Percentiles rank a stretch among this genome's conserved stretches.
Conservation (phyloP, 371 early-diverging fungal species). For the Mucor saturninus region DNA sequence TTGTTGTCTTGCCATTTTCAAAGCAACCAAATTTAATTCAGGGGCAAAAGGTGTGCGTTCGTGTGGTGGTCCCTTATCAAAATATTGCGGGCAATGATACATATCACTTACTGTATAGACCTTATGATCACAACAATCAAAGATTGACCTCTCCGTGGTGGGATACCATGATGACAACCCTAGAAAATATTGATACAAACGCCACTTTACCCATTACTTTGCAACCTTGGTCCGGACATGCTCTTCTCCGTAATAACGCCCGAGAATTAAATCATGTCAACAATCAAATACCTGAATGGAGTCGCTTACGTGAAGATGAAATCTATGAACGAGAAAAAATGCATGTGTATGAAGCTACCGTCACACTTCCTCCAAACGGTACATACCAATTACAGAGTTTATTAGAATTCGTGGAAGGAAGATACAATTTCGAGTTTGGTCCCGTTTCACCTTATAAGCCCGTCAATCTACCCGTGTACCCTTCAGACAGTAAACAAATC, state of each 20-base stretch:
- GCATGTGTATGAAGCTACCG: constrained; percentile 56
- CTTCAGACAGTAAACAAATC: constrained; percentile 8
- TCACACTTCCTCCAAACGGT: constrained; percentile 34
- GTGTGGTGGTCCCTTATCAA: constrained; percentile 30
- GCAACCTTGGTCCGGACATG: constrained; percentile 42
- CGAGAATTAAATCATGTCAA: constrained; percentile 15
- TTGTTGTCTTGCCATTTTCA: constrained; percentile 26
- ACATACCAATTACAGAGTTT: constrained; percentile 34
- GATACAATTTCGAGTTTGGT: constrained; percentile 55
- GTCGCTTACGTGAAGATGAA: constrained; percentile 19
- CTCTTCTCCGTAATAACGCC: constrained; percentile 21
- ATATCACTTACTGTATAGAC: constrained; percentile 29
- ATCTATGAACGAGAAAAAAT: constrained; percentile 33
- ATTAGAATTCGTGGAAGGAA: constrained; percentile 51
- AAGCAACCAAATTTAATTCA: constrained; percentile 2
- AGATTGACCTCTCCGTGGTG: constrained; percentile 40
- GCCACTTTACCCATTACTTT: constrained; percentile 30
- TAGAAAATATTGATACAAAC: constrained; percentile 25
- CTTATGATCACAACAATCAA: constrained; percentile 21
- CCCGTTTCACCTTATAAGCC: constrained; percentile 48
- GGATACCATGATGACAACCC: constrained; percentile 39
- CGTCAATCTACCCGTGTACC: constrained; percentile 29
- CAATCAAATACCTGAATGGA: constrained; percentile 32
- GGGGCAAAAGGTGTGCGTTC: constrained; percentile 28
- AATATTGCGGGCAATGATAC: constrained; percentile 8